Conservation (phyloP, 345 rosid species). For the Toxicodendron radicans region DNA sequence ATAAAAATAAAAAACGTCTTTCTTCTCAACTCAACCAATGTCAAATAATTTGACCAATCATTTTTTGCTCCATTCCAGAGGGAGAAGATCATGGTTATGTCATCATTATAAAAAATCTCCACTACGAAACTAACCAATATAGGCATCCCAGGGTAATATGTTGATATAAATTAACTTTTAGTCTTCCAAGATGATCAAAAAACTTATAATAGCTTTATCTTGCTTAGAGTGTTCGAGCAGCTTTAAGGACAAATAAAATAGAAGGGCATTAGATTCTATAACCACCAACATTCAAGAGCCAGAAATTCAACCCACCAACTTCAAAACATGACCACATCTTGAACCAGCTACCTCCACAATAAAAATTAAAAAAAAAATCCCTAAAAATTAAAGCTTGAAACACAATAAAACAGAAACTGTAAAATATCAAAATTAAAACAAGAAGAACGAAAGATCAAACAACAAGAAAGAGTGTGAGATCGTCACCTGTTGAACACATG, state of each 20-base stretch:
- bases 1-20: too few relatives aligned
- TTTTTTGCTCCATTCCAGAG: neutral
- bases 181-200: neutral
- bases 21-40: neutral
- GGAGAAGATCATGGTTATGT: neutral
- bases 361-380: neutral
- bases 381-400: slow-evolving; percentile 3
- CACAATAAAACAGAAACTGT: too few relatives aligned
- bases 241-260: neutral
- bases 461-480: slow-evolving; percentile 9
- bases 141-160: neutral
- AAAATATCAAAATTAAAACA: neutral
- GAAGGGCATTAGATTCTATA: neutral
- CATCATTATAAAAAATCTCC: neutral
- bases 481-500: slow-evolving; percentile 86
- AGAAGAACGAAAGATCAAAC: slow-evolving; percentile 6
- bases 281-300: neutral
- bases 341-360: neutral
- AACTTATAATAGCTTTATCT: neutral
- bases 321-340: slow-evolving; percentile 8
- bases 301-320: slow-evolving; percentile 1
- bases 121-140: neutral
- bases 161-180: neutral
- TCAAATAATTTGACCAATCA: neutral
- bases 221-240: neutral